Percentiles rank a stretch among this genome's conserved stretches.
Conservation (phyloP, 768 basidiomycete species). For the Hericium erinaceus region DNA sequence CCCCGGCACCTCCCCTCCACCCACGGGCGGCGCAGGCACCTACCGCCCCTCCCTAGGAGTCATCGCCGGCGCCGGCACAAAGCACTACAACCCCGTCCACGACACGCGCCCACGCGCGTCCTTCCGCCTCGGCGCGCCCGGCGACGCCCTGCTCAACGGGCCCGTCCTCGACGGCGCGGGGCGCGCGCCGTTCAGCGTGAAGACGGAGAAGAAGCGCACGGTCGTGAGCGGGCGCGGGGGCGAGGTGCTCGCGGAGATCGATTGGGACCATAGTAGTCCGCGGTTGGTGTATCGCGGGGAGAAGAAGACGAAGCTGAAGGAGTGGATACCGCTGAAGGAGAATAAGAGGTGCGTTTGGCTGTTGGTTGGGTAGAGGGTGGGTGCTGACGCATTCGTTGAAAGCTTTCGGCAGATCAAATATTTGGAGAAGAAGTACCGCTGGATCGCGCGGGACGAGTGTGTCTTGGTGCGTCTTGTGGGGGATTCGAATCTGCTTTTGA, state of each 20-base stretch:
- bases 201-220: constrained; percentile 5
- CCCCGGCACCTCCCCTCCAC: not conserved
- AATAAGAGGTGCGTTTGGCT: not conserved
- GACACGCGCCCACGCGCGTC: not conserved
- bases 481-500: no score
- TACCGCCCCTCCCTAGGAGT: not conserved
- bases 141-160: constrained; percentile 1
- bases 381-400: no score
- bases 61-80: not conserved
- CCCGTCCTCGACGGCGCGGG: constrained; percentile 5
- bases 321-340: constrained; percentile 4
- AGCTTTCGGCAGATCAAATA: not conserved
- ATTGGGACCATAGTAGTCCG: constrained; percentile 8
- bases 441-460: not conserved
- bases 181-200: constrained; percentile 2
- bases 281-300: constrained; percentile 1
- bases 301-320: constrained; percentile 4
- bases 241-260: constrained; percentile 1
- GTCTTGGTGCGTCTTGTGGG: constrained; percentile 1
- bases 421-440: constrained; percentile 3
- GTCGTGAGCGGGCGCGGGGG: not conserved
- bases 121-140: constrained; percentile 1
- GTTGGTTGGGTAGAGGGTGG: not conserved
- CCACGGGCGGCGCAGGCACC: not conserved
- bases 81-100: not conserved